Base-by-base conservation (phyloP, 805 yeast genomes). In the Candida silvatica region DNA sequence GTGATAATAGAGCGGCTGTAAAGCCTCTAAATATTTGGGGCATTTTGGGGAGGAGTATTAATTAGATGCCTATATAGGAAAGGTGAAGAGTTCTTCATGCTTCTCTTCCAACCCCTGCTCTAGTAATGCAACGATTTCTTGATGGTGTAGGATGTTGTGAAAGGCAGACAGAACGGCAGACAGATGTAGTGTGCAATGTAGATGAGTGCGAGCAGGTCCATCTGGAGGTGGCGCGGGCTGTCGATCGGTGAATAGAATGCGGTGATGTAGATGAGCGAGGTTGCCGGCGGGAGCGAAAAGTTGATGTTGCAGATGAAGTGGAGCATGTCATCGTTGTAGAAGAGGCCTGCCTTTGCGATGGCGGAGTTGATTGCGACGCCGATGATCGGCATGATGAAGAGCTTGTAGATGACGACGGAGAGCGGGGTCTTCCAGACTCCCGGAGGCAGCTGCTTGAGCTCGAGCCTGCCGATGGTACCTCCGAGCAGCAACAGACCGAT, bases 251-350 rank as follows among this genome's bases (percentile, higher is more conserved):
- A 77, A 56, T 80, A 84, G 50, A 85, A 77, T 3, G 95, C 90
- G 2, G 97, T 88, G 44, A 88, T 69, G 56, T 87, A 90, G 12
- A 90, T 79, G 49, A 86, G 79, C 0, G 92, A 69, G 0, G 97
- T 90, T 0, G 96, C 94, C 34, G 84, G 79, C 0, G 97, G 97
- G 39, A 85, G 70, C 0, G 90, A 80, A 54, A 77, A 82, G 9
- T 79, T 75, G 20, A 88, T 64, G 22, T 81, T 79, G 49, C 81
- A 67, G 4, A 88, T 79, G 48, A 90, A 80, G 29, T 80, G 69
- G 8, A 85, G 68, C 41, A 86, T 69, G 5, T 59, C 53, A 44
- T 80, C 78, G 22, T 59, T 61, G 26, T 62, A 76, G 37, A 80
- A 67, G 81, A 92, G 77, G 2, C 82, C 80, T 19, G 76, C 69